These are phyloP conservation scores for Pyronema domesticum DNA, from an alignment of 495 filamentous ascomycete species.

Conservation along the genomic window DNA sequence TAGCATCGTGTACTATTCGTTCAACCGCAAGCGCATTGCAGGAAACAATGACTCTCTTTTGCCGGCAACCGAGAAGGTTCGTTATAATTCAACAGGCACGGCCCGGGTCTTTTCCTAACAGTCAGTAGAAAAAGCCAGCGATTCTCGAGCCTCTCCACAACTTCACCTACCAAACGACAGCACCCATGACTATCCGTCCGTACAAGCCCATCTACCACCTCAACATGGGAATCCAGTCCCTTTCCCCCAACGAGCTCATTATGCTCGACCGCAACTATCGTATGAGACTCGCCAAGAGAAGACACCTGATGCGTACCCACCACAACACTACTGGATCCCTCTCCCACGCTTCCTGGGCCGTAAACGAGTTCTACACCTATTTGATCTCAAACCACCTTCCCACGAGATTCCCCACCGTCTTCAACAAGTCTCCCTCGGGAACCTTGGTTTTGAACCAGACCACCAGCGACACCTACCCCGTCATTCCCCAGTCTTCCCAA, in stretches of 20 bases:
- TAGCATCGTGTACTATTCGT: background rate
- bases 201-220: constrained; percentile 57
- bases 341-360: constrained; percentile 31
- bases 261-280: constrained; percentile 49
- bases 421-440: constrained; percentile 26
- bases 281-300: constrained; percentile 36
- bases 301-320: constrained; percentile 33
- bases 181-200: constrained; percentile 43
- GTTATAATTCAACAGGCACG: background rate
- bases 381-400: constrained; percentile 47
- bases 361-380: constrained; percentile 49
- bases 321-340: constrained; percentile 31
- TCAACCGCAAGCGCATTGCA: background rate
- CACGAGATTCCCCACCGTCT: constrained; percentile 45
- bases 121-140: background rate
- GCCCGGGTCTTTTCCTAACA: too few relatives aligned
- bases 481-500: constrained; percentile 14
- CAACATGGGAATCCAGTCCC: constrained; percentile 38
- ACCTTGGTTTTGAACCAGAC: constrained; percentile 19
- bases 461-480: constrained; percentile 18
- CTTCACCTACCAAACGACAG: constrained; percentile 43
- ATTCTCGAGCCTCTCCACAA: constrained; percentile 34
- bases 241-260: constrained; percentile 43
- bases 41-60: background rate
- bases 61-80: background rate